Evolutionary conservation across 352 stramenopile genomes (phyloP), one percentile per base, ranked within the genome.

Genomic region (Phytophthora nicotianae): DNA sequence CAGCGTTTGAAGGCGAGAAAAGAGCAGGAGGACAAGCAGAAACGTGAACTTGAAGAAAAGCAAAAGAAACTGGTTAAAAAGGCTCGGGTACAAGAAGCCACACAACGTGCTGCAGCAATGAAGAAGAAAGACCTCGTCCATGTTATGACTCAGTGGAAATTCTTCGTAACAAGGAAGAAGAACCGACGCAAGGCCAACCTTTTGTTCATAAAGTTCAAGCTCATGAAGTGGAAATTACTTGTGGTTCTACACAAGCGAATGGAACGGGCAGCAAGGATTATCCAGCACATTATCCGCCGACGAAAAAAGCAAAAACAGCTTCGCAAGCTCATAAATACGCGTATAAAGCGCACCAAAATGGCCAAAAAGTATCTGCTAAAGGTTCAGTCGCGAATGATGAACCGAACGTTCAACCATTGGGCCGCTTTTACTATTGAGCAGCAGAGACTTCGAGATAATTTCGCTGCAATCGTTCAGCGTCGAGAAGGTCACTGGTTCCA

Each of bases 131-230:
- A 65, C 0, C 27, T 74, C n/a, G 33, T 9, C 1, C 32, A 60
- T 11, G 70, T 77, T 19, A 63, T 85, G 38, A 23, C 24, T 0
- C 38, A 77, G 21, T 92, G 83, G 83, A 62, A 50, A 3, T 11
- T 5, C 0, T 87, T 82, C 35, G 38, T 86, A 6, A 13, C 7
- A n/a, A 60, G 20, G 46, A 68, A 32, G 54, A 70, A 53, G 73
- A 89, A 72, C 54, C 67, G 58, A 46, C 69, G 73, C 9, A 65
- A 79, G n/a, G 81, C 81, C 13, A 74, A 72, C 54, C 68, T 60
- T n/a, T 58, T 90, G 43, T 90, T 88, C 50, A n/a, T 88, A 10
- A 84, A 81, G 50, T 74, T 90, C 49, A 81, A 80, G 43, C 72
- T 92, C 40, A 68, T 81, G 11, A 72, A 73, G 40, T 92, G 83